These are phyloP conservation scores for Leishmania aethiopica DNA, from an alignment of 208 protist species.

Conservation along the genomic window DNA sequence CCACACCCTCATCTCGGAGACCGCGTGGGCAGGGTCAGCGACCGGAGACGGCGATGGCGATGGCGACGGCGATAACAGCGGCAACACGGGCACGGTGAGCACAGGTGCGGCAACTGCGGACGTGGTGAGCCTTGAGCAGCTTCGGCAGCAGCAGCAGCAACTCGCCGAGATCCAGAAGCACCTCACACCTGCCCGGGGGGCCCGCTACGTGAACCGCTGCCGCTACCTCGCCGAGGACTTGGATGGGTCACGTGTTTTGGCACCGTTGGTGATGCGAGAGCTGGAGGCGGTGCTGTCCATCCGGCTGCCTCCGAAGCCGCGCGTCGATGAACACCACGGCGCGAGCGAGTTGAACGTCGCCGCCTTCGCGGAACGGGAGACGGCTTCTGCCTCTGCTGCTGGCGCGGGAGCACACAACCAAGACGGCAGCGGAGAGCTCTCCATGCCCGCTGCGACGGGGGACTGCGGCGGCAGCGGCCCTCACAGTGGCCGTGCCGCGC, in stretches of 20 bases:
- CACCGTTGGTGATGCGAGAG: slow-evolving; percentile 11
- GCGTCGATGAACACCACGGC: not conserved
- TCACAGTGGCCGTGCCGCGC: not conserved
- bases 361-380: not conserved
- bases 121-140: not conserved
- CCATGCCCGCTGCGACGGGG: too few species aligned
- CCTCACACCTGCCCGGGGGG: slow-evolving; percentile 13
- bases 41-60: not conserved
- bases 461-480: not conserved
- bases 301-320: slow-evolving; percentile 1
- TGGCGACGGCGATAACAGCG: not conserved
- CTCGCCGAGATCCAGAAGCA: not conserved
- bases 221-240: slow-evolving; percentile 19
- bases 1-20: slow-evolving; percentile 3
- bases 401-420: not conserved
- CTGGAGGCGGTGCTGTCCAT: slow-evolving; percentile 12
- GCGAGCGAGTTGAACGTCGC: not conserved
- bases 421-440: not conserved
- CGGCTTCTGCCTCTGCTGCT: not conserved
- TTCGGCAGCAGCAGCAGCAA: not conserved
- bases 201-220: slow-evolving; percentile 20
- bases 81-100: not conserved
- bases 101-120: not conserved
- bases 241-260: slow-evolving; percentile 23
- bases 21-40: not conserved